These are phyloP conservation scores for Juncus effusus DNA, from an alignment of 176 grass and related monocot species.

Conservation along the genomic window DNA sequence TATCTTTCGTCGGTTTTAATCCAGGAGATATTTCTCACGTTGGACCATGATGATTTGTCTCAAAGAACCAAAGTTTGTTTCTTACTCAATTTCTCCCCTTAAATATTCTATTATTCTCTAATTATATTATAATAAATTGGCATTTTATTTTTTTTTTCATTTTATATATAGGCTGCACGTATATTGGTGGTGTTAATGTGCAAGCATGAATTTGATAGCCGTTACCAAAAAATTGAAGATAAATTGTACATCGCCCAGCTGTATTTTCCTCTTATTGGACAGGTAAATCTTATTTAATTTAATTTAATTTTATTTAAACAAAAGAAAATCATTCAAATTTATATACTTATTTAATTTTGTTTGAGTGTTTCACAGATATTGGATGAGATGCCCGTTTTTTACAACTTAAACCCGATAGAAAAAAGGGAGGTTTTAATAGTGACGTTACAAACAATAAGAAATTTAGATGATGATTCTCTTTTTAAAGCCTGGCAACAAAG, in stretches of 20 bases:
- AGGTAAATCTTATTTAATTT: constrained; percentile 34
- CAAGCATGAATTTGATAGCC: constrained; percentile 97
- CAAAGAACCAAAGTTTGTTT: constrained; percentile 81
- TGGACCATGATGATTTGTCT: constrained; percentile 97
- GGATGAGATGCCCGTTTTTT: constrained; percentile 99
- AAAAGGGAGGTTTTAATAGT: constrained; percentile 97
- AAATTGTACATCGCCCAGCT: constrained; percentile 95
- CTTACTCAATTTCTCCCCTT: constrained; percentile 1
- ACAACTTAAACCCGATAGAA: constrained; percentile 90
- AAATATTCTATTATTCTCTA: too few relatives aligned
- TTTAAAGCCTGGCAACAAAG: constrained; percentile 99
- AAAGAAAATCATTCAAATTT: not conserved
- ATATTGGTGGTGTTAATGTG: constrained; percentile 91
- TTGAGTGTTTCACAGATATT: constrained; percentile 67
- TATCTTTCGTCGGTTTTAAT: constrained; percentile 97
- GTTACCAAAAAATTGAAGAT: constrained; percentile 95
- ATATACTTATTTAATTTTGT: constrained; percentile 25
- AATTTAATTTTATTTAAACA: not conserved
- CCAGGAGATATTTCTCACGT: constrained; percentile 99
- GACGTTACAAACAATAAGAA: constrained; percentile 97
- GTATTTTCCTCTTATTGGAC: constrained; percentile 95
- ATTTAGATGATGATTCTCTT: constrained; percentile 89
- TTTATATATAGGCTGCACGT: constrained; percentile 73
- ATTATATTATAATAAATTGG: not conserved
- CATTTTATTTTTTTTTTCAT: constrained; percentile 6